Evolutionary conservation across 2,329 filamentous ascomycete species (phyloP).

Genomic region (Colletotrichum sp.): DNA sequence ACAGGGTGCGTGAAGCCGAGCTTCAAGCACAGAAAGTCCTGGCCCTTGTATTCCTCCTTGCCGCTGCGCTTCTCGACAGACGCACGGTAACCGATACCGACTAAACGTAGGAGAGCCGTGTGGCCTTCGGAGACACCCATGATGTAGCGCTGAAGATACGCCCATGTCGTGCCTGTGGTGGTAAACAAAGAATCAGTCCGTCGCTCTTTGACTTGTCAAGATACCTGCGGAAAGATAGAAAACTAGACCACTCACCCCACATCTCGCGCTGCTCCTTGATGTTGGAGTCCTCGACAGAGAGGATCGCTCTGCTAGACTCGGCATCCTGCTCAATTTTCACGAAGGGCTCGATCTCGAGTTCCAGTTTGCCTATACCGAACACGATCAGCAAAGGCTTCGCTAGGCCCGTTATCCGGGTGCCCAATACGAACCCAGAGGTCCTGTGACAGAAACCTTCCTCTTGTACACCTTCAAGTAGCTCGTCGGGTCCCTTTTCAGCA

Average conservation of each 20-base stretch:
- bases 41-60: conserved; percentile 78
- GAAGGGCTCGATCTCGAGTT: conserved; percentile 80
- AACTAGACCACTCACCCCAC: conserved; percentile 73
- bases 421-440: conserved; percentile 73
- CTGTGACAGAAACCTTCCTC: conserved; percentile 76
- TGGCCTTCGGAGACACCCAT: conserved; percentile 96
- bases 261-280: conserved; percentile 84
- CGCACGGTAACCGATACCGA: conserved; percentile 95
- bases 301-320: conserved; percentile 63
- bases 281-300: conserved; percentile 73
- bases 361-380: conserved; percentile 67
- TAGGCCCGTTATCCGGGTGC: not conserved
- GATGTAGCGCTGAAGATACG: conserved; percentile 89
- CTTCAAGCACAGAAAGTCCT: conserved; percentile 91
- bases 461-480: conserved; percentile 67
- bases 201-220: not conserved
- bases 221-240: not conserved
- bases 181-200: conserved; percentile 24
- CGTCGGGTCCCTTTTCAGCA: conserved; percentile 56
- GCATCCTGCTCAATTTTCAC: conserved; percentile 74
- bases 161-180: conserved; percentile 79
- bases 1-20: conserved; percentile 97
- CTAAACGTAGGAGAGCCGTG: conserved; percentile 87
- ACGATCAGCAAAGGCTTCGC: not conserved
- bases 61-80: conserved; percentile 78